Base-by-base conservation (phyloP, 2,329 filamentous ascomycete species). In the Neurospora crassa region DNA sequence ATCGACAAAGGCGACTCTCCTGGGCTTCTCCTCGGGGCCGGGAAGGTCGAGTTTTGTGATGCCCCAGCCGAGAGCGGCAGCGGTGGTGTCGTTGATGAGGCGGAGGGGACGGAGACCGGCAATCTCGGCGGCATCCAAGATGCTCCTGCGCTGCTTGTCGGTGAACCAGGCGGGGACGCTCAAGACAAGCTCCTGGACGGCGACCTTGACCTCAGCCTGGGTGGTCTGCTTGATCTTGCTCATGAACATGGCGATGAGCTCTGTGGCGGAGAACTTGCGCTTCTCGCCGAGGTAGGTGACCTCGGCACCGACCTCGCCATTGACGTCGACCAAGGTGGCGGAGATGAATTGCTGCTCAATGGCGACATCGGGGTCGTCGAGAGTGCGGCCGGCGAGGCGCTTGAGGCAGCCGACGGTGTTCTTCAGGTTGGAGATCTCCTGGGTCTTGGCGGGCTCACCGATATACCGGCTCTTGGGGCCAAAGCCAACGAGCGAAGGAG, bases 361-460 rank as follows among this genome's bases (percentile, higher is more conserved):
- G 83, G 94, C 88, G 74, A 97, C 87, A 87, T 99, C 96, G 80
- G 96, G 94, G 80, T 99, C 96, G 81, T 87, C 91, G 83, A 95
- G 88, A 74, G 88, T 86, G 80, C 96, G 93, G 80, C 96, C 96
- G 79, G 92, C 91, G 77, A 99, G 90, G 79, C 96, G 93, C 86
- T 97, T 97, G 79, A 99, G 88, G 76, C 90, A 94, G 82, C 89
- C 87, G 84, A 99, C 92, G 77, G 96, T 99, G 88, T 99, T 99
- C 87, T 98, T 99, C 79, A 98, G 90, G 87, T 99, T 99, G 80
- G 95, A 97, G 81, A 97, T 96, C 85, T 99, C 96, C 85, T 97
- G 95, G 76, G 95, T 98, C 89, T 98, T 98, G 77, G 96, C 96
- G 71, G 92, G 84, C 86, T 99, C 96, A 76, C 96, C 96, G 76